phyloP scores from a whole-genome alignment of 2,329 filamentous ascomycete species.

The Spiromastix sp. region DNA sequence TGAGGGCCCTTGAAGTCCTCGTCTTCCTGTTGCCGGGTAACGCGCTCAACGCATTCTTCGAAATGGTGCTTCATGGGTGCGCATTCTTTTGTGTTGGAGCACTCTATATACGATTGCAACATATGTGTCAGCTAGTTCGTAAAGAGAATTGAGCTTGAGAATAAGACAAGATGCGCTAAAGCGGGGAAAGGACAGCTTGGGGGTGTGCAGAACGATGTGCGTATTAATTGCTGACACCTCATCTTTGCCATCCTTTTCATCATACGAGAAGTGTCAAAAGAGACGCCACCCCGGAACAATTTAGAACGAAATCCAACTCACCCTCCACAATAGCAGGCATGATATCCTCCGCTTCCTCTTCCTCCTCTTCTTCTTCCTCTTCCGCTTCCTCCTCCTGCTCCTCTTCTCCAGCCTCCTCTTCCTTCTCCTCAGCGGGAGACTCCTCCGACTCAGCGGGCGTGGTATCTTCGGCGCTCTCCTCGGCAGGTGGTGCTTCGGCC shows the following conservation, averaged over 20 bases:
- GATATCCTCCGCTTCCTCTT: conserved; percentile 71
- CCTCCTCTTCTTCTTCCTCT: conserved; percentile 69
- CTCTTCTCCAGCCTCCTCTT: conserved; percentile 43
- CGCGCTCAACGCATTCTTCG: conserved; percentile 94
- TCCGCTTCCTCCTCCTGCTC: conserved; percentile 58
- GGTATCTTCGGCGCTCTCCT: conserved; percentile 26
- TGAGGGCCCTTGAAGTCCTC: conserved; percentile 61
- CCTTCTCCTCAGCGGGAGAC: conserved; percentile 30
- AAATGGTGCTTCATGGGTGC: conserved; percentile 91
- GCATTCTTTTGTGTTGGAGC: conserved; percentile 77
- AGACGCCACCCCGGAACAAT: too few relatives aligned
- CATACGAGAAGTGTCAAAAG: too few relatives aligned
- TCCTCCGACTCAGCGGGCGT: conserved; percentile 18
- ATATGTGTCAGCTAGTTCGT: too few relatives aligned
- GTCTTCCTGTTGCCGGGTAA: conserved; percentile 58
- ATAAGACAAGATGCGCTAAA: background rate
- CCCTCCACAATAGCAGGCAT: conserved; percentile 88
- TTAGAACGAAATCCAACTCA: conserved; percentile 47
- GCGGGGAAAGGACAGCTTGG: background rate
- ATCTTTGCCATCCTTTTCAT: too few relatives aligned
- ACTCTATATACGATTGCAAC: conserved; percentile 49
- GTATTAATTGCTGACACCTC: too few relatives aligned
- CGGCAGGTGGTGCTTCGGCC: conserved; percentile 47
- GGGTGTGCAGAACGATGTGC: too few relatives aligned
- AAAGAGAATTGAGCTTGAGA: background rate